Conservation (phyloP, 1,284 basidiomycete genomes). For the Mycena citricolor region DNA sequence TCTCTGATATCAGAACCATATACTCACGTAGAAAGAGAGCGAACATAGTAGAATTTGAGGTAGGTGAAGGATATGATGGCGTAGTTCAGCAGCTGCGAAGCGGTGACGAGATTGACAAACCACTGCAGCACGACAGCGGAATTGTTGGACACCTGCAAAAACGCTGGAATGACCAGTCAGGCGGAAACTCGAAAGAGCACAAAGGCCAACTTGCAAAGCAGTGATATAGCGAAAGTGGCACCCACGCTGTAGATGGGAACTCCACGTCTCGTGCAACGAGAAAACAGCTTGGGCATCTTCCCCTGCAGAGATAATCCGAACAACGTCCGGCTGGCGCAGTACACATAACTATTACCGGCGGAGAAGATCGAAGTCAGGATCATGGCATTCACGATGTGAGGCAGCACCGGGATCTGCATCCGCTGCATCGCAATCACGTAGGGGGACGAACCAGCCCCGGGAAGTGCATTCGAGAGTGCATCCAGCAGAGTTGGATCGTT, state of each 20-base stretch:
- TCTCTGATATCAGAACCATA: slow-evolving; percentile 1
- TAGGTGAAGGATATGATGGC: slow-evolving; percentile 48
- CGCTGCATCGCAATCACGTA: slow-evolving; percentile 75
- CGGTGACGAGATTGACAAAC: slow-evolving; percentile 49
- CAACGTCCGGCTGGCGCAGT: slow-evolving; percentile 72
- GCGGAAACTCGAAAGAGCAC: background rate
- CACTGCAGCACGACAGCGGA: slow-evolving; percentile 47
- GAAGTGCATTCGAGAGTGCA: slow-evolving; percentile 45
- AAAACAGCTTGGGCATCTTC: slow-evolving; percentile 54
- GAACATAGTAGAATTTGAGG: slow-evolving; percentile 42
- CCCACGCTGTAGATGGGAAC: slow-evolving; percentile 57
- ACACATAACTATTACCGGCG: slow-evolving; percentile 76
- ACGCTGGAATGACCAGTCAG: slow-evolving; percentile 31
- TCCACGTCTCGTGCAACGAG: slow-evolving; percentile 58
- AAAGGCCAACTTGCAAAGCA: slow-evolving; percentile 37
- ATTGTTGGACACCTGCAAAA: slow-evolving; percentile 47
- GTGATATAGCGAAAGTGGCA: slow-evolving; percentile 36
- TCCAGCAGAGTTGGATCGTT: slow-evolving; percentile 53
- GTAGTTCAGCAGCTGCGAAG: slow-evolving; percentile 46
- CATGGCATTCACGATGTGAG: slow-evolving; percentile 67
- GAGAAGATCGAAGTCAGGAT: slow-evolving; percentile 70
- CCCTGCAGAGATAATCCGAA: slow-evolving; percentile 72
- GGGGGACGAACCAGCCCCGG: slow-evolving; percentile 57
- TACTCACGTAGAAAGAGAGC: slow-evolving; percentile 26
- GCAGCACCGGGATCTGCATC: slow-evolving; percentile 58